Percentiles rank a stretch among this genome's conserved stretches.
Conservation (phyloP, 495 filamentous ascomycete species). For the Aspergillus indologenus region DNA sequence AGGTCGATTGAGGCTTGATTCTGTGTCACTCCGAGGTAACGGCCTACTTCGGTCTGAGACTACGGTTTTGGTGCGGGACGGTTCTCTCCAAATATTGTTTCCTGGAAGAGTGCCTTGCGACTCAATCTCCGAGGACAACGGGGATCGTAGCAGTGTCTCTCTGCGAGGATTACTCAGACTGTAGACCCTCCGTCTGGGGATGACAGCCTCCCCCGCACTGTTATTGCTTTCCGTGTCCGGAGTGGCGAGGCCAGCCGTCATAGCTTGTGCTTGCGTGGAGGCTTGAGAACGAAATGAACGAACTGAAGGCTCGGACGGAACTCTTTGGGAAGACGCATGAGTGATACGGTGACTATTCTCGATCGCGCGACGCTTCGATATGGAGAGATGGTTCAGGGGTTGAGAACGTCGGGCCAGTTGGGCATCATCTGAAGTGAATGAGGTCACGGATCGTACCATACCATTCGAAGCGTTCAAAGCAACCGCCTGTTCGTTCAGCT, state of each 20-base stretch:
- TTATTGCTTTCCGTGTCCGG: slow-evolving; percentile 42
- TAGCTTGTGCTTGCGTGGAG: slow-evolving; percentile 26
- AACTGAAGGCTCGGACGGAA: slow-evolving; percentile 35
- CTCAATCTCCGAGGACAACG: slow-evolving; percentile 39
- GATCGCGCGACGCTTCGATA: slow-evolving; percentile 48
- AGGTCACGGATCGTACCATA: slow-evolving; percentile 48
- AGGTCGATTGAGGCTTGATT: slow-evolving; percentile 7
- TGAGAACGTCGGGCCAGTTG: slow-evolving; percentile 29
- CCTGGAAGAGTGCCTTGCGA: slow-evolving; percentile 18
- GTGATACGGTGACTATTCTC: slow-evolving; percentile 51
- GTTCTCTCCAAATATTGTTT: slow-evolving; percentile 19
- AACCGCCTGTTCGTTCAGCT: slow-evolving; percentile 51
- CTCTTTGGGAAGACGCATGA: slow-evolving; percentile 28
- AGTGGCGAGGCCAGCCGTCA: slow-evolving; percentile 39
- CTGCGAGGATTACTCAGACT: slow-evolving; percentile 33
- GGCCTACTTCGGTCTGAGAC: slow-evolving; percentile 17
- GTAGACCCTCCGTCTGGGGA: slow-evolving; percentile 34
- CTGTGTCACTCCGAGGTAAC: slow-evolving; percentile 13
- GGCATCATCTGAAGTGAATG: slow-evolving; percentile 35
- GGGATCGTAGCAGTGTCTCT: slow-evolving; percentile 36
- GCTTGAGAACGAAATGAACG: slow-evolving; percentile 35
- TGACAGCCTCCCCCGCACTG: slow-evolving; percentile 26
- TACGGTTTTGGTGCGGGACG: slow-evolving; percentile 11
- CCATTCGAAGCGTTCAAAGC: slow-evolving; percentile 54
- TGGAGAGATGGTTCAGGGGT: slow-evolving; percentile 25